Percentiles rank a stretch among this genome's conserved stretches.
These are phyloP conservation scores for Elaeagnus macrophylla DNA, from an alignment of 306 rosid genomes.

Conservation along the genomic window DNA sequence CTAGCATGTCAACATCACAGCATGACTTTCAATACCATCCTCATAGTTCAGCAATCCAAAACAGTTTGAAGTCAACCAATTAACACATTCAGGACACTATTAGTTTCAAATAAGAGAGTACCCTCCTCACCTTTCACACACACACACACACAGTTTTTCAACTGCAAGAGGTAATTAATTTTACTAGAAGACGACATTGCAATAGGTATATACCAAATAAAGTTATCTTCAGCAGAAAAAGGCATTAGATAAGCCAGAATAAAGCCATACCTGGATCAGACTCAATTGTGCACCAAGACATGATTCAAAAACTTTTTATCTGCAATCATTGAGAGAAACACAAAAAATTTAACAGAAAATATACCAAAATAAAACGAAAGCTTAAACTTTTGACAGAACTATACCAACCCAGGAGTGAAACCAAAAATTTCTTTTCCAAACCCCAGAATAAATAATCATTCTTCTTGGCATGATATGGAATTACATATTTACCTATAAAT, in stretches of 20 bases:
- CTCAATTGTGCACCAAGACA: slow-evolving; percentile 99
- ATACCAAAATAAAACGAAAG: neutral
- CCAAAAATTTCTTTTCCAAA: neutral
- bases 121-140: no score
- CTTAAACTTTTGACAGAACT: neutral
- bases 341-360: neutral
- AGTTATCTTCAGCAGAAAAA: neutral
- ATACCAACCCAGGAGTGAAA: no score
- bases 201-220: neutral
- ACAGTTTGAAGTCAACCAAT: no score
- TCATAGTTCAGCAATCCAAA: no score
- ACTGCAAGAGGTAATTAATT: neutral
- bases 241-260: neutral
- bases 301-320: slow-evolving; percentile 33
- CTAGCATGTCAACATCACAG: no score
- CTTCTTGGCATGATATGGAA: no score
- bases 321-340: slow-evolving; percentile 16
- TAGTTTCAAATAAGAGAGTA: no score
- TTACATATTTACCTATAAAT: no score
- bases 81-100: no score
- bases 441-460: neutral
- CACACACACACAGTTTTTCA: no score
- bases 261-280: slow-evolving; percentile 84
- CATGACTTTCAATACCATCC: no score
- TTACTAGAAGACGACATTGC: neutral